Evolutionary conservation across 768 basidiomycete genomes (phyloP).

Genomic region (Sutorius australiensis): DNA sequence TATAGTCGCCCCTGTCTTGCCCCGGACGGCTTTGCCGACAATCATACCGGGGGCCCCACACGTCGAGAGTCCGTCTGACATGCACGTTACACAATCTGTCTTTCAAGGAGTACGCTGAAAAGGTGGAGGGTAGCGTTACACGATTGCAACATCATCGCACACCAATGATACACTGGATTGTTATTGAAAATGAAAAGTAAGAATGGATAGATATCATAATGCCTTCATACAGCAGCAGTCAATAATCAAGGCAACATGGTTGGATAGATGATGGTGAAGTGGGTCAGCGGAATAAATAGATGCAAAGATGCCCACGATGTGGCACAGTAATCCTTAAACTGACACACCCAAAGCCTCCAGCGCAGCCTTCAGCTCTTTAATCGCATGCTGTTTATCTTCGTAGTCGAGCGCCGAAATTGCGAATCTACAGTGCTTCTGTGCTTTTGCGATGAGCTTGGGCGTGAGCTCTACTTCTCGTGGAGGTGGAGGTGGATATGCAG

Average conservation of each 20-base stretch:
- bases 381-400: slow-evolving; percentile 86
- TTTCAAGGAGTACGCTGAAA: slow-evolving; percentile 4
- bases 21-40: slow-evolving; percentile 11
- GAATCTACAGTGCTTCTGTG: slow-evolving; percentile 89
- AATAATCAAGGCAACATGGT: neutral
- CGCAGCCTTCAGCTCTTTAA: slow-evolving; percentile 76
- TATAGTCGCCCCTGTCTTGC: slow-evolving; percentile 12
- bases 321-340: slow-evolving; percentile 7
- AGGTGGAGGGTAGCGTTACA: neutral
- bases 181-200: neutral
- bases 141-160: neutral
- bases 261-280: neutral
- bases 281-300: slow-evolving; percentile 4
- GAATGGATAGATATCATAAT: slow-evolving; percentile 2
- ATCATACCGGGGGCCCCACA: slow-evolving; percentile 20
- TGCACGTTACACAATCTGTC: slow-evolving; percentile 14
- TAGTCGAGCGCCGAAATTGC: slow-evolving; percentile 96
- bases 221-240: neutral
- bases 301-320: neutral
- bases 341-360: slow-evolving; percentile 60
- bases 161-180: slow-evolving; percentile 1
- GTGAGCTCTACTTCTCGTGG: slow-evolving; percentile 45
- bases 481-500: slow-evolving; percentile 22
- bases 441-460: slow-evolving; percentile 61
- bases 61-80: slow-evolving; percentile 33